These are phyloP conservation scores for Colletotrichum sp. DNA, from an alignment of 2,329 filamentous ascomycete genomes.

Conservation along the genomic window DNA sequence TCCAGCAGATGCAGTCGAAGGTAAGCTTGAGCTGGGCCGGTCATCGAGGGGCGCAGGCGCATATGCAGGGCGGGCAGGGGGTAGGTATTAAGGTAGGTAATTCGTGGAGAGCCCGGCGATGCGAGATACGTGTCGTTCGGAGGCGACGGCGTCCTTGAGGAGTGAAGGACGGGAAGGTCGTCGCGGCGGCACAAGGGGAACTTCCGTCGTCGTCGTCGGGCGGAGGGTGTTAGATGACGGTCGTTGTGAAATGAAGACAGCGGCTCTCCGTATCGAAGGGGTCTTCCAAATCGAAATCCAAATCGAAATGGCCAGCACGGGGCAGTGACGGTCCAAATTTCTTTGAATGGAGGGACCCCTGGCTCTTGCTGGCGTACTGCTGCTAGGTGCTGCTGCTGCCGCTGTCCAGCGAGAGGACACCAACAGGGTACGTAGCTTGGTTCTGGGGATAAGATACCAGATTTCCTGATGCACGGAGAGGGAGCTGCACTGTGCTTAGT, in stretches of 20 bases:
- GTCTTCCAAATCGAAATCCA: neutral
- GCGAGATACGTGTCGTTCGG: neutral
- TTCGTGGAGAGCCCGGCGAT: neutral
- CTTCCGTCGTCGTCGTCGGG: neutral
- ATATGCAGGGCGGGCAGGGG: conserved; percentile 14
- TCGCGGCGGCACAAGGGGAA: neutral
- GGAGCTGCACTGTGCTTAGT: neutral
- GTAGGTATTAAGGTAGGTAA: neutral
- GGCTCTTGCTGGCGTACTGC: neutral
- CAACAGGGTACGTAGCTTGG: neutral
- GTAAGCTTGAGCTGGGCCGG: conserved; percentile 12
- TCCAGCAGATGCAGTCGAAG: neutral
- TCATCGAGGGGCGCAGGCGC: conserved; percentile 20
- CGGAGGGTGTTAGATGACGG: neutral
- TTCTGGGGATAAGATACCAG: neutral
- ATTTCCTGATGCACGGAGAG: neutral
- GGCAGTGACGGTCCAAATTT: conserved; percentile 22
- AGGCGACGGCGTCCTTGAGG: neutral
- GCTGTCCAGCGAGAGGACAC: neutral
- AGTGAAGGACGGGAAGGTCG: neutral
- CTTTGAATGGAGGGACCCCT: conserved; percentile 17
- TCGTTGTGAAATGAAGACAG: conserved; percentile 20
- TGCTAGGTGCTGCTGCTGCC: neutral
- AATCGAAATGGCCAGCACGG: conserved; percentile 13
- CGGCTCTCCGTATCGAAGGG: neutral